Evolutionary conservation across 257 asterid species (phyloP).

Genomic region (Solanum tarijense): DNA sequence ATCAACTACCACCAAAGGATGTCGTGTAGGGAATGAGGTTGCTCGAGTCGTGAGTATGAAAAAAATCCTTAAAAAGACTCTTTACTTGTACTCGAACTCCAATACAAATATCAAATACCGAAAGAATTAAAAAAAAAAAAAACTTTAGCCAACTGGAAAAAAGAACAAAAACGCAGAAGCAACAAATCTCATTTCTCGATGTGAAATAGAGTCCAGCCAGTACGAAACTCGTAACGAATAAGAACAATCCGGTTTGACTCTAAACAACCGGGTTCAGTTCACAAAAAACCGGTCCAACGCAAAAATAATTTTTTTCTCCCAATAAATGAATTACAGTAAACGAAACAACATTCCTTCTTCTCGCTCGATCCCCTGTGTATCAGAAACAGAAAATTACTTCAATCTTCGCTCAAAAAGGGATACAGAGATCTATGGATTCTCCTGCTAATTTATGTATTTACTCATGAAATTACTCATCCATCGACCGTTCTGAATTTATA

Average conservation of each 20-base stretch:
- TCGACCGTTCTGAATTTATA: slow-evolving; percentile 12
- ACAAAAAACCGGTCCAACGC: not conserved
- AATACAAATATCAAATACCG: too few relatives aligned
- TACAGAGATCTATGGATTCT: slow-evolving; percentile 22
- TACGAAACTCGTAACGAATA: not conserved
- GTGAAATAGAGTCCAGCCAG: not conserved
- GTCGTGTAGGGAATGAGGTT: not conserved
- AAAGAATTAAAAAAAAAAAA: too few relatives aligned
- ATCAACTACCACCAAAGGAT: too few relatives aligned
- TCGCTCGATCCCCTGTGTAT: slow-evolving; percentile 31
- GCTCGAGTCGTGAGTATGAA: too few relatives aligned
- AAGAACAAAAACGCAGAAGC: not conserved
- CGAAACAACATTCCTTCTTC: slow-evolving; percentile 1
- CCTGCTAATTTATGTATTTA: slow-evolving; percentile 2
- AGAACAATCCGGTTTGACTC: not conserved
- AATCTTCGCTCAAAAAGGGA: not conserved
- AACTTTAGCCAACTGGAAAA: not conserved
- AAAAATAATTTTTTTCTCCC: not conserved
- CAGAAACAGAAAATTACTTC: slow-evolving; percentile 2
- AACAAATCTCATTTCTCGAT: not conserved
- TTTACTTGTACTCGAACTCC: accelerated
- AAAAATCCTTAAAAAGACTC: too few relatives aligned
- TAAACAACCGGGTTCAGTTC: slow-evolving; percentile 1
- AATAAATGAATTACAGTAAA: not conserved
- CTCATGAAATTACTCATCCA: slow-evolving; percentile 14